Evolutionary conservation across 2,329 filamentous ascomycete species (phyloP).

Genomic region (Aspergillus phoenicis): DNA sequence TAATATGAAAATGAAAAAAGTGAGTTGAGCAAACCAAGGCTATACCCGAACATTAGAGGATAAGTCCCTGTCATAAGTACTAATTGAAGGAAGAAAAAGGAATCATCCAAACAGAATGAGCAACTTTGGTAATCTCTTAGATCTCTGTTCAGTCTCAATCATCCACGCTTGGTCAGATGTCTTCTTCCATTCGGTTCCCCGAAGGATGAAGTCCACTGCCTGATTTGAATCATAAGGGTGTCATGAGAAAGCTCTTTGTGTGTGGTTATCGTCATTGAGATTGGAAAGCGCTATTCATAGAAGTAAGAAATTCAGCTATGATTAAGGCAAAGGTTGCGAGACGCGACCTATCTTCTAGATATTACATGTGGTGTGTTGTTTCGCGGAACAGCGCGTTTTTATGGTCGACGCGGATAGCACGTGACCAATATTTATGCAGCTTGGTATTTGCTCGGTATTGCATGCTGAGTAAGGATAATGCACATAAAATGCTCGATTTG

Average conservation of each 20-base stretch:
- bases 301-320: too few species aligned
- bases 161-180: conserved; percentile 34
- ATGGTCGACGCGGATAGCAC: neutral
- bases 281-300: conserved; percentile 9
- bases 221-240: conserved; percentile 26
- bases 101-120: neutral
- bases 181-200: conserved; percentile 40
- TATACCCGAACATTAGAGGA: neutral
- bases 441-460: too few species aligned
- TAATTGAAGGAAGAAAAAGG: too few species aligned
- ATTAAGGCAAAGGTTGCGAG: neutral
- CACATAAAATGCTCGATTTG: neutral
- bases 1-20: neutral
- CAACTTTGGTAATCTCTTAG: conserved; percentile 39
- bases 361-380: neutral
- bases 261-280: conserved; percentile 47
- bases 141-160: conserved; percentile 54
- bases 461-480: too few species aligned
- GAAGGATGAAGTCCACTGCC: conserved; percentile 42
- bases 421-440: neutral
- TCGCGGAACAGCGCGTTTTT: neutral
- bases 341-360: too few species aligned
- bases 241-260: conserved; percentile 44
- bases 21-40: neutral
- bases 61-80: neutral